Base-by-base conservation (phyloP, 495 filamentous ascomycete species). In the Astrothelium subdiscretum region DNA sequence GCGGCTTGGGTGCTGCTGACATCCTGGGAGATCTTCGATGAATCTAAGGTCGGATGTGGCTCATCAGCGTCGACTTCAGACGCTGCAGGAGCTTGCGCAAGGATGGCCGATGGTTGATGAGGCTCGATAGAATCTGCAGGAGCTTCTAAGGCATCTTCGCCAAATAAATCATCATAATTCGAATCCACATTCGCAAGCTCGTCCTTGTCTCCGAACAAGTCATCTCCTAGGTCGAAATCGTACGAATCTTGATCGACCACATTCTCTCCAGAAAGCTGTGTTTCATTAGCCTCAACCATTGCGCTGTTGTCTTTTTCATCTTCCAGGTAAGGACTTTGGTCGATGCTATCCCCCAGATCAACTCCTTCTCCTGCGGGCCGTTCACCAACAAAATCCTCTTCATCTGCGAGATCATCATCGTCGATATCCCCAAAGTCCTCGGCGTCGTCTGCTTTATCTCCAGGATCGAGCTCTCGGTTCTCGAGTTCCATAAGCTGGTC, bases 351-450 rank as follows among this genome's bases (percentile, higher is more conserved):
- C n/a, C 29, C 48, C 24, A 48, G 13, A 27, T 38, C 57, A 3
- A 8, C 20, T 61, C 38, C 20, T 20, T 32, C 13, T 3, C 4
- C 12, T 57, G 10, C 26, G 3, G 2, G 26, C 62, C 24, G 13
- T 40, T 62, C 58, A 66, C 71, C 44, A 38, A 15, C 48, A 54
- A 54, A 8, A 8, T 81, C 81, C 60, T 86, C 84, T 65, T 89
- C 86, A 8, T 87, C 85, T 5, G 85, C 80, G 32, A 88, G 75
- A 63, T 89, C 86, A 69, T 88, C 83, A 63, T 89, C 86, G 32
- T 81, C 80, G 44, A 96, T 87, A 72, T 96, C 92, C 70, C 89
- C 92, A 67, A 85, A 99, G 74, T 99, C 94, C 20, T 87, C 71
- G 18, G 88, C 88, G 75, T 91, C 86, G 40, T 87, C 87, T 10